phyloP scores from a whole-genome alignment of 164 flowering plant genomes.

The Warburgia ugandensis region DNA sequence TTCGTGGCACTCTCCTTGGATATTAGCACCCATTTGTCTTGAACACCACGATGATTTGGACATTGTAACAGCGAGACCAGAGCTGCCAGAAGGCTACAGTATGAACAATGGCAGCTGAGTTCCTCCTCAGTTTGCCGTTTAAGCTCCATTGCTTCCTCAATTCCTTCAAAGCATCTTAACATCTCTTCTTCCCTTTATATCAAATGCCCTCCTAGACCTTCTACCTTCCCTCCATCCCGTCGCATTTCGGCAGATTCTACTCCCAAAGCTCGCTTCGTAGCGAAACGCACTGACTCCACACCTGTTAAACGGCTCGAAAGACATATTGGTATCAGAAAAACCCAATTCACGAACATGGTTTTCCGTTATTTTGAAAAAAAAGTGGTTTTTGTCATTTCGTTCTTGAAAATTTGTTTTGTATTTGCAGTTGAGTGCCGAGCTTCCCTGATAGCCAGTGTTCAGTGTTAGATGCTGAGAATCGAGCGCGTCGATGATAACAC shows the following conservation, averaged over 20 bases:
- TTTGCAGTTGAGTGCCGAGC: conserved; percentile 72
- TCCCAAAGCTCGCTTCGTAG: conserved; percentile 66
- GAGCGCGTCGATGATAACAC: conserved; percentile 84
- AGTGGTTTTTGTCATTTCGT: not conserved
- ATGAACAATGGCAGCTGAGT: conserved; percentile 11
- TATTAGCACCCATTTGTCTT: too few relatives aligned
- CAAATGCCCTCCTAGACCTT: too few relatives aligned
- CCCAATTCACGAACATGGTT: not conserved
- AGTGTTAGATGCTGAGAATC: conserved; percentile 89
- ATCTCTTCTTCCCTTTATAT: not conserved
- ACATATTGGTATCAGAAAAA: conserved; percentile 46
- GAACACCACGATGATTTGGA: too few relatives aligned
- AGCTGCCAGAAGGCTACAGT: too few relatives aligned
- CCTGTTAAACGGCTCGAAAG: conserved; percentile 60
- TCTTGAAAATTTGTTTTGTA: not conserved
- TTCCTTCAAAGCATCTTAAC: not conserved
- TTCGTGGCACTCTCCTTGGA: too few relatives aligned
- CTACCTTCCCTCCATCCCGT: conserved; percentile 18
- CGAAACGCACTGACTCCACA: conserved; percentile 50
- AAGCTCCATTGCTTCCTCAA: not conserved
- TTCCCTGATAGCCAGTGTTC: conserved; percentile 95
- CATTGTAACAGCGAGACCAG: too few relatives aligned
- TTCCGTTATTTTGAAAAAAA: not conserved
- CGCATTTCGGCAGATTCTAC: conserved; percentile 31
- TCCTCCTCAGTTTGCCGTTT: not conserved